Evolutionary conservation across 2,329 filamentous ascomycete genomes (phyloP), one percentile per base, ranked within the genome.

Genomic region (Magnaporthiopsis rhizophila): DNA sequence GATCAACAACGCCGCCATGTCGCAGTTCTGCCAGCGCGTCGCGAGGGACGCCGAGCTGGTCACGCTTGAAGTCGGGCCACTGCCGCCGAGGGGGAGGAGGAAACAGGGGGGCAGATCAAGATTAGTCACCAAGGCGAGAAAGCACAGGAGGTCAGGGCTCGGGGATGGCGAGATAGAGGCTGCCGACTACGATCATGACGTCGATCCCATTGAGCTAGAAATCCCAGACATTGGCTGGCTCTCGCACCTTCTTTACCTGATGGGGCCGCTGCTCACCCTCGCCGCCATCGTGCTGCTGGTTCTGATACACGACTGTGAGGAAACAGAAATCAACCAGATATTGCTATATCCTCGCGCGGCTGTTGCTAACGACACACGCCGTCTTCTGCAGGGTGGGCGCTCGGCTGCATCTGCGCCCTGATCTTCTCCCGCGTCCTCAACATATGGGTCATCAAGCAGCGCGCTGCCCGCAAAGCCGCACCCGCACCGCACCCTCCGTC

Each of bases 361-460:
- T 36, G 30, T 45, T 38, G 18, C 13, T 38, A 3, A 38, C 36
- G 2, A 13, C 13, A 38, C 1, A 18, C 13, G 2, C 2, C 3
- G 4, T 45, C 12, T 61, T 64, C 72, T 63, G 62, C 64, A 74
- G 76, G 80, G 78, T 85, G 81, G 79, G 80, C 80, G 1, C 70
- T 86, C 2, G 73, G 71, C 2, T 76, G 79, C 12, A 70, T 86
- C 12, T 58, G 78, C 0, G 75, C 79, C 0, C 78, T 87, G 28
- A 81, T 87, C 69, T 59, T 79, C 15, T 81, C 83, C 2, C 83
- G 86, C 18, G 65, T 84, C 11, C 72, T 85, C 64, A 86, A 87
- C 69, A 81, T 85, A 65, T 77, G 78, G 73, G 77, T 84, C 45
- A 82, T 88, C 71, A 84, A 84, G 65, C 75, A 80, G 61, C 82